Percentiles rank a stretch among this genome's conserved stretches.
Conservation (phyloP, 78 protist species). For the Polysphondylium violaceum region DNA sequence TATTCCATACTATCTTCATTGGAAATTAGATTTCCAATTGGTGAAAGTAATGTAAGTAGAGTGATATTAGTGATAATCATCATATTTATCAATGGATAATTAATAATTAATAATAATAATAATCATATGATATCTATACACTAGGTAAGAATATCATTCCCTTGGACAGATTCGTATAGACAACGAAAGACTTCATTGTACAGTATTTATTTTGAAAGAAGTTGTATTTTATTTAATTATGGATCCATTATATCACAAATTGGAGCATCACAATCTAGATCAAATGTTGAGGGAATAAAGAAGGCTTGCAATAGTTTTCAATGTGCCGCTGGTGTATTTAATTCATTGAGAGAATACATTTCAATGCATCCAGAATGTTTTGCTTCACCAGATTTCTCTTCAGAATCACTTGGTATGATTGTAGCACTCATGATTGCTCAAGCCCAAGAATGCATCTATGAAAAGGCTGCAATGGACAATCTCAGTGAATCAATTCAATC, state of each 20-base stretch:
- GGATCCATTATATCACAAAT: conserved; percentile 59
- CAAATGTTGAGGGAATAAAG: conserved; percentile 68
- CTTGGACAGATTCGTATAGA: conserved; percentile 77
- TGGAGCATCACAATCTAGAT: conserved; percentile 41
- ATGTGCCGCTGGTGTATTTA: conserved; percentile 78
- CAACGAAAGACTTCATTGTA: conserved; percentile 51
- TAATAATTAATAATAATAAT: not conserved
- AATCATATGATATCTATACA: not conserved
- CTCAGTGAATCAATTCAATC: conserved; percentile 60
- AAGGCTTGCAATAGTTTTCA: conserved; percentile 72
- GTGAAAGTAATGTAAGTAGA: conserved; percentile 63
- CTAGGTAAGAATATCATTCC: conserved; percentile 73
- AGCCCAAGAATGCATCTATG: conserved; percentile 84
- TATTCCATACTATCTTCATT: conserved; percentile 59
- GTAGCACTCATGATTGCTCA: conserved; percentile 61
- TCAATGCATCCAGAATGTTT: conserved; percentile 68
- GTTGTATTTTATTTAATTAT: conserved; percentile 72
- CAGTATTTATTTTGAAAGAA: conserved; percentile 74
- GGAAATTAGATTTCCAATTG: conserved; percentile 74
- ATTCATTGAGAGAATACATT: conserved; percentile 28
- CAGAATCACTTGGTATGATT: conserved; percentile 43
- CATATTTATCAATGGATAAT: not conserved
- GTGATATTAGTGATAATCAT: not conserved
- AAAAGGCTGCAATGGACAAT: conserved; percentile 75
- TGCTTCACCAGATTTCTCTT: conserved; percentile 58